Evolutionary conservation across 805 yeast species (phyloP), one percentile per base, ranked within the genome.

Genomic region (Hanseniaspora occidentalis): DNA sequence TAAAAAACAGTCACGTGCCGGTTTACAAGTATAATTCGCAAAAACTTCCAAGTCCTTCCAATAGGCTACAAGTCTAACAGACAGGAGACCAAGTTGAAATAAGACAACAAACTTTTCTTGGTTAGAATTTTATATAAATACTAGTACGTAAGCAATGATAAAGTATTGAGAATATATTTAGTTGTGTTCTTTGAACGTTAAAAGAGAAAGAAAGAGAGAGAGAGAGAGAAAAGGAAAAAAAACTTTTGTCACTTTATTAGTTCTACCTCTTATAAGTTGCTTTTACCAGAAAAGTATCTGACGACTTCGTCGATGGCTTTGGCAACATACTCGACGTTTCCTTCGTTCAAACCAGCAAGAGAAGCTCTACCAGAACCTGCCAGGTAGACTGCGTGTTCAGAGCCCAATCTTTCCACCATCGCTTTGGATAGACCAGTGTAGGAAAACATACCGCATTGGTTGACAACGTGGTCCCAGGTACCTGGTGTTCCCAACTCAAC

Each of bases 361-460:
- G 94, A 82, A 38, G 94, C 89, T 59, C 97, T 76, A 38, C 97
- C 97, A 41, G 82, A 75, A 35, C 76, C 58, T 17, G 84, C 84
- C 59, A 88, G 60, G 59, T 89, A 89, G 36, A 89, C 77, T 24
- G 79, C 95, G 60, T 79, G 94, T 50, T 79, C 73, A 43, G 70
- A 57, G 53, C 84, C 94, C 46, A 88, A 69, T 49, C 82, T 71
- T 39, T 70, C 71, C 41, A 82, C 95, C 75, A 84, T 89, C 24
- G 73, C 79, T 22, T 80, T 66, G 5, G 71, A 63, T 51, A 89
- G 71, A 1, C 96, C 98, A 23, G 97, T 89, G 66, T 79, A 89
- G 26, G 95, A 85, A 60, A 89, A 89, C 97, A 89, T 89, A 52
- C 98, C 98, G 46, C 84, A 81, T 68, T 92, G 98, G 47, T 70